Evolutionary conservation across 2,329 filamentous ascomycete genomes (phyloP).

Genomic region (Decorospora gaudefroyi): DNA sequence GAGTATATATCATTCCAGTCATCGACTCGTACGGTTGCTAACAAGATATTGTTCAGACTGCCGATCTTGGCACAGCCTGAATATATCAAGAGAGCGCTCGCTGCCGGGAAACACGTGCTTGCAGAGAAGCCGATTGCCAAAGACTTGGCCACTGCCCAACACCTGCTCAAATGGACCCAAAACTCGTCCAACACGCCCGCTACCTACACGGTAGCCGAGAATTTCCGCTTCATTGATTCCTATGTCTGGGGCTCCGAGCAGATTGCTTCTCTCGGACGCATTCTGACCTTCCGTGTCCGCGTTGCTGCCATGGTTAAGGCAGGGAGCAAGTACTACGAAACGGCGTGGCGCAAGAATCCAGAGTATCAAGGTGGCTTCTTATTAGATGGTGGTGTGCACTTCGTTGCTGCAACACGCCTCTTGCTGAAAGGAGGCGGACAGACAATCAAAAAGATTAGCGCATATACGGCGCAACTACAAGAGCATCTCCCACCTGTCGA

Average conservation of each 20-base stretch:
- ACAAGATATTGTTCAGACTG: constrained; percentile 48
- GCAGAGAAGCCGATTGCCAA: constrained; percentile 71
- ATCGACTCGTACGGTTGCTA: no score
- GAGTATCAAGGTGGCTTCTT: constrained; percentile 76
- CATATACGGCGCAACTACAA: constrained; percentile 61
- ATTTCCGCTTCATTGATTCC: constrained; percentile 67
- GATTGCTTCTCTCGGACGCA: constrained; percentile 58
- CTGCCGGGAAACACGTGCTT: constrained; percentile 71
- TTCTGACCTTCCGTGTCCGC: constrained; percentile 60
- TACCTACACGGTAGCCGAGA: constrained; percentile 65
- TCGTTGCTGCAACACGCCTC: constrained; percentile 64
- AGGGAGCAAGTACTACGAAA: constrained; percentile 62
- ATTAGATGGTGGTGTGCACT: constrained; percentile 76
- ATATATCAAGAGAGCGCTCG: constrained; percentile 62
- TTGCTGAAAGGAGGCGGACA: constrained; percentile 56
- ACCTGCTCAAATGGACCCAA: constrained; percentile 55
- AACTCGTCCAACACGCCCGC: constrained; percentile 48
- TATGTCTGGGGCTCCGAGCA: constrained; percentile 59
- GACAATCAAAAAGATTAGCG: constrained; percentile 56
- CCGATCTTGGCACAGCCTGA: constrained; percentile 65
- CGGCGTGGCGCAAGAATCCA: constrained; percentile 68
- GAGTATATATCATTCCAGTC: constrained; percentile 16
- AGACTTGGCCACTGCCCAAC: constrained; percentile 58
- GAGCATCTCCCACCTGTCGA: constrained; percentile 67
- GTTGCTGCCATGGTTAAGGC: constrained; percentile 53